Evolutionary conservation across 2,329 filamentous ascomycete genomes (phyloP).

Genomic region (Cryphonectria carpinicola): DNA sequence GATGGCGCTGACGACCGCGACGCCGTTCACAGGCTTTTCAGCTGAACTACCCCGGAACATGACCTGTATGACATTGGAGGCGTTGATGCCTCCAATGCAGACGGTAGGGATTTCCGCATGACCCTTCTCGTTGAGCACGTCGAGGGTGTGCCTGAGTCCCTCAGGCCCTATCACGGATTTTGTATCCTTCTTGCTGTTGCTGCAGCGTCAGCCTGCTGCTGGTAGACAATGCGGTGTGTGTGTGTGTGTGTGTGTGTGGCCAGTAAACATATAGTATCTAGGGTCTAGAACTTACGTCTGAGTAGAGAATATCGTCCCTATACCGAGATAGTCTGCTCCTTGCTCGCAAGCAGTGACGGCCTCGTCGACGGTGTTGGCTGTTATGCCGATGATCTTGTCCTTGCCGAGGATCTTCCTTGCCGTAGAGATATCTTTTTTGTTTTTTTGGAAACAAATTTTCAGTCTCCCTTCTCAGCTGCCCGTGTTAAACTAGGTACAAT

Average conservation of each 20-base stretch:
- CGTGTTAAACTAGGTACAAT: no score
- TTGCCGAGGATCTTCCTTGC: slow-evolving; percentile 76
- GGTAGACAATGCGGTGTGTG: neutral
- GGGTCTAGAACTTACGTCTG: slow-evolving; percentile 62
- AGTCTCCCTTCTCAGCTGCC: neutral
- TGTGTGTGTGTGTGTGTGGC: neutral
- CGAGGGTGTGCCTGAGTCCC: slow-evolving; percentile 70
- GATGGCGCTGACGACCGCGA: slow-evolving; percentile 90
- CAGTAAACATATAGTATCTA: no score
- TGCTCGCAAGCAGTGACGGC: slow-evolving; percentile 70
- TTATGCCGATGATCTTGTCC: slow-evolving; percentile 85
- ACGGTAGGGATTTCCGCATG: slow-evolving; percentile 63
- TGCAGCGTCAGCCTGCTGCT: neutral
- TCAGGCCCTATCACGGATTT: slow-evolving; percentile 78
- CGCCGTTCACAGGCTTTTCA: slow-evolving; percentile 70
- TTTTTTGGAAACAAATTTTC: neutral
- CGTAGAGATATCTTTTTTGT: slow-evolving; percentile 55
- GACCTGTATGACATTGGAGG: slow-evolving; percentile 73
- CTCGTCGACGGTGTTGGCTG: slow-evolving; percentile 75
- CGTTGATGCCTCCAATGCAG: slow-evolving; percentile 88
- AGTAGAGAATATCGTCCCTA: slow-evolving; percentile 89
- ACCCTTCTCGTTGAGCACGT: slow-evolving; percentile 56
- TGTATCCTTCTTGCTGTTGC: slow-evolving; percentile 76
- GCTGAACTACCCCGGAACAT: slow-evolving; percentile 66
- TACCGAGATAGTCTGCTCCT: slow-evolving; percentile 88